Evolutionary conservation across 129 eudicot species (phyloP), one percentile per base, ranked within the genome.

Genomic region (Arctium lappa): DNA sequence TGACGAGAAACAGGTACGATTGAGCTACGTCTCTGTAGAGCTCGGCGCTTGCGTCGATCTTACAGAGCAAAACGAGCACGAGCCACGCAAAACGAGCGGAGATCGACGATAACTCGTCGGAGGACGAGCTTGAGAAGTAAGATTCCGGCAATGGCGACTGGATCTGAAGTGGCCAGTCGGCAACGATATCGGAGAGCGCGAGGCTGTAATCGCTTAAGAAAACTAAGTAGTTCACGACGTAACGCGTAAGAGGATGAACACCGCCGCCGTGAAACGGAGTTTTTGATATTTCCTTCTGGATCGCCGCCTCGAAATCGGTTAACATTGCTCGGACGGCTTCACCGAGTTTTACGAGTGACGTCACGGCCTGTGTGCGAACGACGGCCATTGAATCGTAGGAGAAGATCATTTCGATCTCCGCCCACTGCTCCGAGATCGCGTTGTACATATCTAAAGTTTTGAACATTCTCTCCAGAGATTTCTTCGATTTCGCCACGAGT

Each of bases 221-320:
- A n/a, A 91, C 89, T 10, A 96, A 69, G 78, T 86, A 96, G 69
- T 90, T 93, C 98, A 96, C 93, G 12, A 91, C 99, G 88, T 96
- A 90, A 3, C 97, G 95, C 0, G 98, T 88, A 8, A 96, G 79
- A 2, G 95, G 98, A 82, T 96, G 98, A 11, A 91, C 88, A 0
- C 95, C 94, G 42, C 99, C 99, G 16, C 94, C 92, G 18, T 76
- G 65, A 16, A 92, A 79, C 29, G 86, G 29, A n/a, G 85, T 34
- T 73, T 96, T 96, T 0, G 90, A 85, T 12, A 87, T 37, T 30
- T 93, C 97, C 85, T 93, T 96, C 62, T 91, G 93, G 22, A 96
- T 84, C 1, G 95, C 86, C 31, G 90, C 36, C 77, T 96, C 99
- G 78, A 96, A 96, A 5, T 90, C 94, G 0, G 89, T 13, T n/a